phyloP scores from a whole-genome alignment of 2,329 filamentous ascomycete genomes.

The Pseudopithomyces maydicus region DNA sequence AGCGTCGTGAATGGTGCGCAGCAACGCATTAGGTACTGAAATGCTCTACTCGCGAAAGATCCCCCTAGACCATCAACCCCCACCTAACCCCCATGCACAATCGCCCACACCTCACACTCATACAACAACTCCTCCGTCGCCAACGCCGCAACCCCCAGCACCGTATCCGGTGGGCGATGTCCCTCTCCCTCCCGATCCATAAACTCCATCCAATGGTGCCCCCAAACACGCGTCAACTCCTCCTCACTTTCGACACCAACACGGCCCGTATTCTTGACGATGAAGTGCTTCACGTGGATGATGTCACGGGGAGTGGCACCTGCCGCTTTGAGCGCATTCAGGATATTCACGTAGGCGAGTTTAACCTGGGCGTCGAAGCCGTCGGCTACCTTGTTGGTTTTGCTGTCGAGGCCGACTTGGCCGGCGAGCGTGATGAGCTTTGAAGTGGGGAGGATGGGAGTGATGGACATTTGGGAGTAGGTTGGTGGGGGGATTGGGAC shows the following conservation, averaged over 20 bases:
- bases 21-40: too few relatives aligned
- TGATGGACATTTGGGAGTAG: conserved; percentile 38
- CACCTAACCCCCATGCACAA: conserved; percentile 21
- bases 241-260: conserved; percentile 25
- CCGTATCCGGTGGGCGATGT: conserved; percentile 44
- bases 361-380: conserved; percentile 33
- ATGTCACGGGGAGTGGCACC: conserved; percentile 43
- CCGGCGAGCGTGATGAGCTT: conserved; percentile 41
- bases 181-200: conserved; percentile 40
- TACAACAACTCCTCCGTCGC: conserved; percentile 37
- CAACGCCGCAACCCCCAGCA: conserved; percentile 41
- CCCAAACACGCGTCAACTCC: conserved; percentile 38
- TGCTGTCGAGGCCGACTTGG: conserved; percentile 27
- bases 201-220: conserved; percentile 39
- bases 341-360: conserved; percentile 34
- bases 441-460: conserved; percentile 33
- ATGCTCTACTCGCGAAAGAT: too few relatives aligned
- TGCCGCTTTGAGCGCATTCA: conserved; percentile 30
- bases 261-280: conserved; percentile 40
- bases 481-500: conserved; percentile 33
- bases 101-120: conserved; percentile 41
- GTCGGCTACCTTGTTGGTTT: conserved; percentile 15
- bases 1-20: too few relatives aligned
- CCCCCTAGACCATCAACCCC: not conserved
- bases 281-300: conserved; percentile 41